These are phyloP conservation scores for Termitomyces sp. DNA, from an alignment of 768 basidiomycete species.

Conservation along the genomic window DNA sequence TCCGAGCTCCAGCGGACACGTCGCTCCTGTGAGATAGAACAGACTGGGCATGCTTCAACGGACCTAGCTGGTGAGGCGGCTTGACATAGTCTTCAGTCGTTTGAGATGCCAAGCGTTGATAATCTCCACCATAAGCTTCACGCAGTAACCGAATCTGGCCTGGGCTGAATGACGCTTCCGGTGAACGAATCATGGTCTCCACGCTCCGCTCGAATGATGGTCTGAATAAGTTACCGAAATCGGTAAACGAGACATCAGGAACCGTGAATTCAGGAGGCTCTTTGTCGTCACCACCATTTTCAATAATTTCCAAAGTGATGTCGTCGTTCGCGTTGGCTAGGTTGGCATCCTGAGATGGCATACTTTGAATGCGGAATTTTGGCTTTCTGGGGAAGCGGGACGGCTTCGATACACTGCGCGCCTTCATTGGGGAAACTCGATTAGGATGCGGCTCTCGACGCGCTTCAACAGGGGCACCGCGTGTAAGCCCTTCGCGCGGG, in stretches of 20 bases:
- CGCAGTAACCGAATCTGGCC: constrained; percentile 9
- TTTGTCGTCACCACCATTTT: constrained; percentile 18
- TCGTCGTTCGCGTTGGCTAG: constrained; percentile 10
- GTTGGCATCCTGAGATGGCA: background rate
- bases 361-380: background rate
- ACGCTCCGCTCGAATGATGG: constrained; percentile 5
- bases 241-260: constrained; percentile 19
- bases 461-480: background rate
- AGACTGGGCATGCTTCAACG: constrained; percentile 37
- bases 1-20: constrained; percentile 32
- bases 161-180: background rate
- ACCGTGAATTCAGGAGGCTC: constrained; percentile 11
- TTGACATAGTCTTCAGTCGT: constrained; percentile 21
- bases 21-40: constrained; percentile 39
- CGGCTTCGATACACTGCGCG: background rate
- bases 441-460: background rate
- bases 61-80: constrained; percentile 28
- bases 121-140: constrained; percentile 42
- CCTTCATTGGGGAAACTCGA: background rate
- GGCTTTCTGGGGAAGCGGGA: background rate
- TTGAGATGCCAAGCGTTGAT: constrained; percentile 38
- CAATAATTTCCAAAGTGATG: constrained; percentile 16
- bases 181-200: background rate
- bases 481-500: background rate
- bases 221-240: constrained; percentile 21